Evolutionary conservation across 2,329 filamentous ascomycete genomes (phyloP).

Genomic region (Rhinocladiella mackenziei): DNA sequence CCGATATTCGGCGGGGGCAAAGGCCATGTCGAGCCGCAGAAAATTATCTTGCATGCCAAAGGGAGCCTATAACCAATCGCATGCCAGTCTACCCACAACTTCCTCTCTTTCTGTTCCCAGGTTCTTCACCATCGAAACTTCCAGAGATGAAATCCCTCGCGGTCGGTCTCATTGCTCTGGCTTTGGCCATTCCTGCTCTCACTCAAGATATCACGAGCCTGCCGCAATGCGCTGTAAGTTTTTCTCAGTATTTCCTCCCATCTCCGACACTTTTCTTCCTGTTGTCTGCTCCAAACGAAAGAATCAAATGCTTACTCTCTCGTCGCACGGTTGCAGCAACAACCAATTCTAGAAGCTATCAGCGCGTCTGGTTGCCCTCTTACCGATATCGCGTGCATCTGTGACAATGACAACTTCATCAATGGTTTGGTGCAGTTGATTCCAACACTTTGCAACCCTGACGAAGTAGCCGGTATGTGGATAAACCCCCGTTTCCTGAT

Average conservation of each 20-base stretch:
- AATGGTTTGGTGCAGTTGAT: conserved; percentile 7
- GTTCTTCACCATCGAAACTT: background rate
- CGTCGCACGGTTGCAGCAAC: conserved; percentile 10
- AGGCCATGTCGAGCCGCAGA: too few relatives aligned
- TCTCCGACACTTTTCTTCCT: background rate
- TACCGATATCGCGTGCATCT: conserved; percentile 13
- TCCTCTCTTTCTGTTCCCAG: background rate
- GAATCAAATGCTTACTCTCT: too few relatives aligned
- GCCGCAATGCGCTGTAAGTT: conserved; percentile 11
- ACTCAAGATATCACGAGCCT: conserved; percentile 10
- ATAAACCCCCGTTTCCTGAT: background rate
- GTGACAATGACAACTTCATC: conserved; percentile 10
- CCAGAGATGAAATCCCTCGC: conserved; percentile 6
- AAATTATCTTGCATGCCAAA: too few relatives aligned
- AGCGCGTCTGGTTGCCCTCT: conserved; percentile 12
- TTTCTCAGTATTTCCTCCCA: background rate
- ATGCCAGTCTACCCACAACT: background rate
- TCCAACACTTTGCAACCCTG: conserved; percentile 5
- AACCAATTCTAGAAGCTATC: conserved; percentile 10
- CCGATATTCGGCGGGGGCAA: too few relatives aligned
- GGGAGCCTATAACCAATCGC: too few relatives aligned
- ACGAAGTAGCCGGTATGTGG: conserved; percentile 4
- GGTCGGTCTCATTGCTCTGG: background rate
- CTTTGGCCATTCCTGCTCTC: conserved; percentile 4
- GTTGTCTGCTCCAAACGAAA: background rate